Evolutionary conservation across 768 basidiomycete species (phyloP).

Genomic region (Albatrellus ellisii): DNA sequence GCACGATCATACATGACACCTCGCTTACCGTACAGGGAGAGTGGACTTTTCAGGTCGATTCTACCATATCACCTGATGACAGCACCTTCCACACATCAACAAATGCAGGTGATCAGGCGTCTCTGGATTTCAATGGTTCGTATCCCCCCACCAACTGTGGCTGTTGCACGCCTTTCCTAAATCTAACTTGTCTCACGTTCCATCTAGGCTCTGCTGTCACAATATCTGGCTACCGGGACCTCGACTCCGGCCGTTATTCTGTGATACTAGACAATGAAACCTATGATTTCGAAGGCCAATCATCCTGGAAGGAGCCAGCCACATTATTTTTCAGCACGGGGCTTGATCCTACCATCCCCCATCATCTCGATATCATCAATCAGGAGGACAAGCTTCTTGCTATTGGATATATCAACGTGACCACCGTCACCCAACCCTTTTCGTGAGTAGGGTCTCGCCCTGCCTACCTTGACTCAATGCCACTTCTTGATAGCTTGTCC

Average conservation of each 20-base stretch:
- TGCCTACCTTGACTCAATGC: neutral
- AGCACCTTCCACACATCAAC: slow-evolving; percentile 20
- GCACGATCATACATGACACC: slow-evolving; percentile 27
- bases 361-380: slow-evolving; percentile 45
- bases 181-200: slow-evolving; percentile 1
- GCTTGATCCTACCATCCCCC: slow-evolving; percentile 34
- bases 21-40: slow-evolving; percentile 37
- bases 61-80: slow-evolving; percentile 14
- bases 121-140: slow-evolving; percentile 34
- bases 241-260: slow-evolving; percentile 42
- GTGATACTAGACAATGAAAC: slow-evolving; percentile 41
- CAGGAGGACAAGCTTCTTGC: slow-evolving; percentile 29
- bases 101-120: slow-evolving; percentile 32
- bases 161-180: neutral
- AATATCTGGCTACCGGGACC: slow-evolving; percentile 47
- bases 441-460: neutral
- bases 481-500: neutral
- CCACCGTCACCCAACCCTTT: slow-evolving; percentile 19
- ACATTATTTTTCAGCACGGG: slow-evolving; percentile 54
- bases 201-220: slow-evolving; percentile 45
- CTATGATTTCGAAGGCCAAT: slow-evolving; percentile 33
- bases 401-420: slow-evolving; percentile 37
- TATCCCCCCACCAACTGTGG: slow-evolving; percentile 6
- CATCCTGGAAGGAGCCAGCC: slow-evolving; percentile 38
- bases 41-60: slow-evolving; percentile 30